Evolutionary conservation across 768 basidiomycete species (phyloP).

Genomic region (Russula sp.): DNA sequence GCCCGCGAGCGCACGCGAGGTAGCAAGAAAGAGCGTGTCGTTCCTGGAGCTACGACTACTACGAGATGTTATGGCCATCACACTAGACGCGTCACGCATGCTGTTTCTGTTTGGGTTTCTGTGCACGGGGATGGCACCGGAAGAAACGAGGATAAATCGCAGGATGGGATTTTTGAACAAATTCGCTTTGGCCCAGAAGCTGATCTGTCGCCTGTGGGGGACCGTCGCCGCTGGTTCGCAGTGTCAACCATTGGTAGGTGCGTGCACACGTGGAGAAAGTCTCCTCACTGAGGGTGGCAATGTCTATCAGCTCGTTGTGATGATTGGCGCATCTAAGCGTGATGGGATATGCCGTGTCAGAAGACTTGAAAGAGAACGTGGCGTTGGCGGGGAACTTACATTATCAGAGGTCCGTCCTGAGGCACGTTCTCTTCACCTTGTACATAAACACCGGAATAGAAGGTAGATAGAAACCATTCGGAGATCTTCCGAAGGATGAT

Average conservation of each 20-base stretch:
- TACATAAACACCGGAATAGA: conserved; percentile 84
- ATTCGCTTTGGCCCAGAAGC: conserved; percentile 90
- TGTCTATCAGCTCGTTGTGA: conserved; percentile 64
- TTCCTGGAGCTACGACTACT: conserved; percentile 1
- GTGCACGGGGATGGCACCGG: conserved; percentile 95
- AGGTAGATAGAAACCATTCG: conserved; percentile 69
- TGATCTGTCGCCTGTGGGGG: conserved; percentile 74
- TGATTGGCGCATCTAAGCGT: conserved; percentile 46
- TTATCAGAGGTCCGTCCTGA: conserved; percentile 79
- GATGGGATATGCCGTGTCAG: background rate
- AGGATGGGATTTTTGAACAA: conserved; percentile 77
- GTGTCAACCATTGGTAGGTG: background rate
- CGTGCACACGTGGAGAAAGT: background rate
- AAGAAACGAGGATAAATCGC: conserved; percentile 70
- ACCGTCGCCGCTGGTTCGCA: conserved; percentile 64
- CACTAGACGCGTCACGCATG: conserved; percentile 54
- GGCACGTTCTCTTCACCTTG: conserved; percentile 87
- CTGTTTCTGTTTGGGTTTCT: conserved; percentile 92
- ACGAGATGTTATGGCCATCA: no score
- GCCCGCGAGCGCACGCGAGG: conserved; percentile 77
- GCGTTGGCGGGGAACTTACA: conserved; percentile 53
- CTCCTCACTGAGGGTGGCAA: conserved; percentile 44
- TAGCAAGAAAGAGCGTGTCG: conserved; percentile 71
- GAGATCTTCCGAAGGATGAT: conserved; percentile 68
- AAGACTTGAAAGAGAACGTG: background rate